Evolutionary conservation across 257 asterid genomes (phyloP).

Genomic region (Scutellaria barbata): DNA sequence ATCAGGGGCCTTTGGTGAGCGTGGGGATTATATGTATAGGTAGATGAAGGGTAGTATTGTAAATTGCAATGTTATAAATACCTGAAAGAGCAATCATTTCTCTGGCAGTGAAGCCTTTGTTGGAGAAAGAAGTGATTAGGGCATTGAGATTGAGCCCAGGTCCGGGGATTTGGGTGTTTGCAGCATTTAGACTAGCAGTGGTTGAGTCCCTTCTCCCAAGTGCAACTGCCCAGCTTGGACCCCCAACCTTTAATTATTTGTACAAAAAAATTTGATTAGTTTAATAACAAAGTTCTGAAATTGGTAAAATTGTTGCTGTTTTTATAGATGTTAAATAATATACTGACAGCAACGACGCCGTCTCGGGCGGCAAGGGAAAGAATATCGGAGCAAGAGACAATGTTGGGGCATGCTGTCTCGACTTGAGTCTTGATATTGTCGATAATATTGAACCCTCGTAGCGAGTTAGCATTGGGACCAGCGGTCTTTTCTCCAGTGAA

Average conservation of each 20-base stretch:
- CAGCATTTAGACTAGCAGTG: constrained; percentile 59
- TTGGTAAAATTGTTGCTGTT: not conserved
- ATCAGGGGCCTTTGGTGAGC: too few relatives aligned
- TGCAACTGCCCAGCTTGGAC: constrained; percentile 68
- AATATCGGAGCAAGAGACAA: constrained; percentile 85
- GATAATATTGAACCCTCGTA: constrained; percentile 74
- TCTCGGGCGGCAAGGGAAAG: constrained; percentile 73
- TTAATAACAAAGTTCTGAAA: not conserved
- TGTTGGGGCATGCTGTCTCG: constrained; percentile 51
- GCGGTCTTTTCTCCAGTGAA: constrained; percentile 78
- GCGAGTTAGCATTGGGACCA: constrained; percentile 61
- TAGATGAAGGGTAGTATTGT: too few relatives aligned
- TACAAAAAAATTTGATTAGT: not conserved
- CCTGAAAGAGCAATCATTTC: constrained; percentile 88
- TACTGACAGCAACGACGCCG: constrained; percentile 62
- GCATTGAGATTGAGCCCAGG: constrained; percentile 46
- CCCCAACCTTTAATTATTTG: constrained; percentile 44
- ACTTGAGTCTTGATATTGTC: constrained; percentile 67
- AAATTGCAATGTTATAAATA: constrained; percentile 20
- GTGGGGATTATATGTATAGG: too few relatives aligned
- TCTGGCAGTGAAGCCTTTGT: constrained; percentile 59
- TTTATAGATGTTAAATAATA: not conserved
- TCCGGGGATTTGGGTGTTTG: constrained; percentile 57
- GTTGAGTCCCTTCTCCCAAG: constrained; percentile 74
- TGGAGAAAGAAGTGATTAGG: constrained; percentile 63